phyloP scores from a whole-genome alignment of 495 filamentous ascomycete species.

The Elaphomyces granulatus region DNA sequence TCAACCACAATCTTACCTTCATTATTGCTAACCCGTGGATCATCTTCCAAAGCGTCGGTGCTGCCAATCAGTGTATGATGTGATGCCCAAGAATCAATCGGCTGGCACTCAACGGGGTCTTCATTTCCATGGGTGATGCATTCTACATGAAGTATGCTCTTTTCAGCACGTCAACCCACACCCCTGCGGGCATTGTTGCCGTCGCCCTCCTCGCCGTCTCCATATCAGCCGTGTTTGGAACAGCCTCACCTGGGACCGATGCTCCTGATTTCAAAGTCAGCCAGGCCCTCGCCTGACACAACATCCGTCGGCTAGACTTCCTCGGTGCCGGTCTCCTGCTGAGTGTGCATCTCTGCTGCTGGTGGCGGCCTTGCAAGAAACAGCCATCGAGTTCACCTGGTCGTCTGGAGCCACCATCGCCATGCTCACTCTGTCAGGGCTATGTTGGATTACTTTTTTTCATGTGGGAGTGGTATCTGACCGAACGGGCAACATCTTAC shows the following conservation, averaged over 20 bases:
- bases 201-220: too few relatives aligned
- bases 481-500: too few relatives aligned
- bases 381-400: conserved; percentile 28
- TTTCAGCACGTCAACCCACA: too few relatives aligned
- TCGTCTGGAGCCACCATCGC: conserved; percentile 23
- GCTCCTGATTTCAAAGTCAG: too few relatives aligned
- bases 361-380: conserved; percentile 38
- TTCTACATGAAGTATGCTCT: conserved; percentile 28
- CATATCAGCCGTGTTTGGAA: too few relatives aligned
- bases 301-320: too few relatives aligned
- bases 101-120: conserved; percentile 5
- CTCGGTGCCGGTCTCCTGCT: conserved; percentile 34
- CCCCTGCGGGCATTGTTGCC: too few relatives aligned
- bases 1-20: too few relatives aligned
- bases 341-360: conserved; percentile 34
- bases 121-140: conserved; percentile 7
- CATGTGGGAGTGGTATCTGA: conserved; percentile 15
- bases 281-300: too few relatives aligned
- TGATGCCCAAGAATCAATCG: conserved; percentile 25
- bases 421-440: conserved; percentile 14
- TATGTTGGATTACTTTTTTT: conserved; percentile 14
- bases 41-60: conserved; percentile 41
- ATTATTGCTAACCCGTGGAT: too few relatives aligned
- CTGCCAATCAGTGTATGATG: conserved; percentile 34
- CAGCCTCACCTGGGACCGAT: too few relatives aligned